Conservation (phyloP, 208 protist species). For the Angomonas ambiguus region DNA sequence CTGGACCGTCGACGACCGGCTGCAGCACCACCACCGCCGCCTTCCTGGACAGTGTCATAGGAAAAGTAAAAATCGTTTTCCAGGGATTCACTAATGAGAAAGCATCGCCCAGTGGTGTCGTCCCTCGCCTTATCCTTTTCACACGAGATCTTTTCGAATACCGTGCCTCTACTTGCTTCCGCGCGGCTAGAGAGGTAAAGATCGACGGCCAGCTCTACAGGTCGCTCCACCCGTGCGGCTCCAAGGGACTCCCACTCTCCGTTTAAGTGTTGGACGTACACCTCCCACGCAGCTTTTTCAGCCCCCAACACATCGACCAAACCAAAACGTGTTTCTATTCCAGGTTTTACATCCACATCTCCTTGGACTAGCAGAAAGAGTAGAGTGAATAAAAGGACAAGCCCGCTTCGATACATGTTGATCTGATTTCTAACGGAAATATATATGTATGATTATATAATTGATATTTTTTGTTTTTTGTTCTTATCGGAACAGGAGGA, state of each 20-base stretch:
- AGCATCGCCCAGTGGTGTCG: conserved; percentile 20
- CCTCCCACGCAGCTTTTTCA: background rate
- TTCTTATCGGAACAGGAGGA: conserved; percentile 10
- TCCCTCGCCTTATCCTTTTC: conserved; percentile 22
- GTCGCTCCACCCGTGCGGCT: conserved; percentile 14
- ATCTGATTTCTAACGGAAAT: background rate
- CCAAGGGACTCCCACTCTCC: conserved; percentile 4
- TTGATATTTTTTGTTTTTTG: conserved; percentile 13
- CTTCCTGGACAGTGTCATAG: conserved; percentile 10
- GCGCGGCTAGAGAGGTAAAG: conserved; percentile 11
- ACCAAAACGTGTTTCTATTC: background rate
- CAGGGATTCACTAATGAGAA: conserved; percentile 12
- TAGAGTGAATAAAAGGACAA: too few species aligned
- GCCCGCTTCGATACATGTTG: too few species aligned
- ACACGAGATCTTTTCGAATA: conserved; percentile 17
- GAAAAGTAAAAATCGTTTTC: conserved; percentile 21
- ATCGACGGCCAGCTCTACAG: conserved; percentile 16
- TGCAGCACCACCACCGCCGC: background rate
- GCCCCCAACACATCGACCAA: conserved; percentile 8
- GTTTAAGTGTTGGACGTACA: background rate
- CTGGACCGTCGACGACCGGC: background rate
- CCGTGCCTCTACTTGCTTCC: background rate
- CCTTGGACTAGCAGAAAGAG: too few species aligned
- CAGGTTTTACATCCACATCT: too few species aligned
- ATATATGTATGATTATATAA: background rate